Base-by-base conservation (phyloP, 495 filamentous ascomycete genomes). In the Xylaria flabelliformis region DNA sequence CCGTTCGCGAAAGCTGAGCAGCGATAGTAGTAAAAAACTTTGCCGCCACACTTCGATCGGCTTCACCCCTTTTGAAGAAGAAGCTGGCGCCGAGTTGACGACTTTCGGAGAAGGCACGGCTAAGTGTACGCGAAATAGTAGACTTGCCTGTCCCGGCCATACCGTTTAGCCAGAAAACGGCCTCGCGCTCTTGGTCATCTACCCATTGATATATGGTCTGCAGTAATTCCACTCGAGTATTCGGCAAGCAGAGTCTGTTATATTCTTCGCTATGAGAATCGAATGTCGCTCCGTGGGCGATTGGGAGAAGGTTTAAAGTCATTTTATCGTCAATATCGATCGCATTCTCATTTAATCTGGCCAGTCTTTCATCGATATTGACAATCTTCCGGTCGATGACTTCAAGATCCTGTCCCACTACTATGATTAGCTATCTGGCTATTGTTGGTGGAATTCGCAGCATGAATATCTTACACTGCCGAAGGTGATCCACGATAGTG, bases 81-180 rank as follows among this genome's bases (percentile, higher is more conserved):
- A 88, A 88, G 41, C 55, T 61, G 0, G 76, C 80, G 41, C 77
- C 77, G 24, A 80, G 81, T 19, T 73, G 26, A 36, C 64, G n/a
- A 9, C 64, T 42, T 1, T 64, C 34, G 0, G 61, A 61, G 59
- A 82, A 74, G 8, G 53, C 55, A 44, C 19, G 67, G 8, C 36
- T 51, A 26, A 69, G 15, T 6, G 67, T 69, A 29, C 67, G 53
- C 13, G 42, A 29, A 1, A 61, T 62, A 8, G 67, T 51, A 0
- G 84, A 85, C 68, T 85, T 85, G 24, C 84, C 83, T 15, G 80
- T 85, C 7, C 83, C 83, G 15, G 83, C 83, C 77, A 85, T 83
- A n/a, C 84, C 82, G 17, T 79, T 79, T 10, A 86, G 72, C 83
- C 81, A 85, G 73, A 84, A 85, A 15, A 85, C 9, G 34, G 69